A percentile compares a stretch with the other conserved stretches of the same genome.
Evolutionary conservation across 352 stramenopile species (phyloP).

Genomic region (Globisporangium okanoganense): DNA sequence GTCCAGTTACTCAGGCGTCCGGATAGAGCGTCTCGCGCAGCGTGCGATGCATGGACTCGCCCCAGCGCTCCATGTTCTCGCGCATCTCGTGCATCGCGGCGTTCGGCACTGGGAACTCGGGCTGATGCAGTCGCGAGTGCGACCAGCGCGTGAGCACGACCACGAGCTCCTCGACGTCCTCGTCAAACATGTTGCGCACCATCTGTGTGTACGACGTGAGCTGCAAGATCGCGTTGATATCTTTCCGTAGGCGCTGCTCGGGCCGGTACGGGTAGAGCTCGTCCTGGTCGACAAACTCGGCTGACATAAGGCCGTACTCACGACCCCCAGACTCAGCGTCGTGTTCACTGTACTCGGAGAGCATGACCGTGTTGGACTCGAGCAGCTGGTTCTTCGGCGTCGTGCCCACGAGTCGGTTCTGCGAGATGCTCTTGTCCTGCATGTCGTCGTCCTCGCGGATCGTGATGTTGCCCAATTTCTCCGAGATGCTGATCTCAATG

Average conservation of each 20-base stretch:
- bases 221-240: constrained; percentile 30
- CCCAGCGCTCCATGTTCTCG: constrained; percentile 37
- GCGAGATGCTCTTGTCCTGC: constrained; percentile 31
- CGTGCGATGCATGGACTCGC: constrained; percentile 36
- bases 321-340: constrained; percentile 23
- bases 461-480: constrained; percentile 60
- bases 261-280: constrained; percentile 40
- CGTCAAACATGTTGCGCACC: constrained; percentile 16
- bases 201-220: constrained; percentile 15
- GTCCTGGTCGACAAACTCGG: constrained; percentile 38
- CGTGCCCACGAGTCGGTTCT: constrained; percentile 45
- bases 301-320: constrained; percentile 32
- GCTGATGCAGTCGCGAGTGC: constrained; percentile 25
- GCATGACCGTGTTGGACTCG: constrained; percentile 37
- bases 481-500: constrained; percentile 67
- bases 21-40: constrained; percentile 27
- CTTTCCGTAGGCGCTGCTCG: constrained; percentile 34
- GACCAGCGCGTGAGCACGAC: constrained; percentile 43
- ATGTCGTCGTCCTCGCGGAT: constrained; percentile 70
- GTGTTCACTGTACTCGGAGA: constrained; percentile 25
- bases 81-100: constrained; percentile 30
- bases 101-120: constrained; percentile 23
- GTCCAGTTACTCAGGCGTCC: constrained; percentile 7
- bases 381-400: constrained; percentile 28
- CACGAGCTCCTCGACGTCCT: constrained; percentile 22